Conservation (phyloP, 148 eudicot species). For the Camellia lanceoleosa region DNA sequence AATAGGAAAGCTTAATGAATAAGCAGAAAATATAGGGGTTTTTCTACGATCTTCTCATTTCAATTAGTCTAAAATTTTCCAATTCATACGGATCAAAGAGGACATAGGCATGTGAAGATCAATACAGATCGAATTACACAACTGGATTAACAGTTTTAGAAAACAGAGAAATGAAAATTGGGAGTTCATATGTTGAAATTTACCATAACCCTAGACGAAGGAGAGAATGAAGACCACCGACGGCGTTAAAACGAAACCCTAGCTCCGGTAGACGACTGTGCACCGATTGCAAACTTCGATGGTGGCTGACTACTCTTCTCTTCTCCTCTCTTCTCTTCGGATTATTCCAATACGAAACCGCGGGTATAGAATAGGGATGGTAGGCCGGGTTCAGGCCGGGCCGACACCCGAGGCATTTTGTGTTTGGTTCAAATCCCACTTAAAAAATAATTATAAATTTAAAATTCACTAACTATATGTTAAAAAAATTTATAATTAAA, state of each 20-base stretch:
- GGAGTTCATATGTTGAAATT: not conserved
- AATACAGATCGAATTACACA: not conserved
- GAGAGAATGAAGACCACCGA: not conserved
- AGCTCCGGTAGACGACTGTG: not conserved
- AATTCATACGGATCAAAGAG: not conserved
- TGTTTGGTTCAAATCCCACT: too few relatives aligned
- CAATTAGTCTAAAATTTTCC: too few relatives aligned
- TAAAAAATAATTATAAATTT: too few relatives aligned
- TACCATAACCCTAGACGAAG: not conserved
- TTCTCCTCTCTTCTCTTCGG: not conserved
- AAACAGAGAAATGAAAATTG: not conserved
- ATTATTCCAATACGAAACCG: not conserved
- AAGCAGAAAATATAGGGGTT: not conserved
- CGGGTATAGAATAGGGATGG: not conserved
- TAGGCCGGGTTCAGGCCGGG: too few relatives aligned
- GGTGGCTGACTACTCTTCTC: not conserved
- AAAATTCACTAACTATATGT: too few relatives aligned
- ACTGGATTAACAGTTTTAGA: not conserved
- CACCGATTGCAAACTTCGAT: not conserved
- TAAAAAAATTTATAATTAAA: too few relatives aligned
- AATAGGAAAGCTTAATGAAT: not conserved
- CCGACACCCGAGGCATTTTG: too few relatives aligned
- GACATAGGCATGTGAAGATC: not conserved
- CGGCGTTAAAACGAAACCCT: not conserved
- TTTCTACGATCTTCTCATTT: not conserved